phyloP scores from a whole-genome alignment of 495 filamentous ascomycete genomes.

The Clohesyomyces aquaticus region DNA sequence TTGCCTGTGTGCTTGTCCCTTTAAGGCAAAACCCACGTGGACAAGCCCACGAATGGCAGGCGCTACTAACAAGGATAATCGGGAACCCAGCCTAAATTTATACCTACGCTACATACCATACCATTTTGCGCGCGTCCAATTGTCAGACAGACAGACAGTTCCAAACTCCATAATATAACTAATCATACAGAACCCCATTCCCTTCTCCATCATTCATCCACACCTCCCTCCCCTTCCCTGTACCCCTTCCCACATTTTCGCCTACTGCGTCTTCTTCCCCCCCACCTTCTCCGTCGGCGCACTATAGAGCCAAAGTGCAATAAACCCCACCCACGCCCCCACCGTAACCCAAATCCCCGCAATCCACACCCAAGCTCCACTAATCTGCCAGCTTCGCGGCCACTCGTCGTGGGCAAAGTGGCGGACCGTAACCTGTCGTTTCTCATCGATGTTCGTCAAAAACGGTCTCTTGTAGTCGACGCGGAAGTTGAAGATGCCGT shows the following conservation, averaged over 20 bases:
- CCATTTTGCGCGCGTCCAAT: too few species aligned
- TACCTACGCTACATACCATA: too few species aligned
- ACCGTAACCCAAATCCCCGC: conserved; percentile 83
- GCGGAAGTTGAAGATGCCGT: conserved; percentile 96
- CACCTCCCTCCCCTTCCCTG: background rate
- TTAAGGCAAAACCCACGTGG: too few species aligned
- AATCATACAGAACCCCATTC: background rate
- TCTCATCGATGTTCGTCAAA: conserved; percentile 87
- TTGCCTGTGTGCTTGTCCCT: too few species aligned
- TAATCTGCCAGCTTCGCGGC: conserved; percentile 87
- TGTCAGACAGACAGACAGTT: too few species aligned
- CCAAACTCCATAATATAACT: too few species aligned
- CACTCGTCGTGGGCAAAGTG: conserved; percentile 98
- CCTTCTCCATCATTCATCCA: background rate
- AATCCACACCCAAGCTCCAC: conserved; percentile 94
- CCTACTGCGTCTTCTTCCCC: conserved; percentile 72
- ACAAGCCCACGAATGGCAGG: too few species aligned
- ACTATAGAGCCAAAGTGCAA: conserved; percentile 86
- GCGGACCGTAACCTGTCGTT: conserved; percentile 88
- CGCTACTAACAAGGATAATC: too few species aligned
- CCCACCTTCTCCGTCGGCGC: conserved; percentile 56
- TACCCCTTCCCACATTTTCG: background rate
- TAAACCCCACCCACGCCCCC: conserved; percentile 81
- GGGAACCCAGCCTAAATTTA: too few species aligned
- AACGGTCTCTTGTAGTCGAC: conserved; percentile 96